Conservation (phyloP, 257 asterid species). For the Solanum stenotomum region DNA sequence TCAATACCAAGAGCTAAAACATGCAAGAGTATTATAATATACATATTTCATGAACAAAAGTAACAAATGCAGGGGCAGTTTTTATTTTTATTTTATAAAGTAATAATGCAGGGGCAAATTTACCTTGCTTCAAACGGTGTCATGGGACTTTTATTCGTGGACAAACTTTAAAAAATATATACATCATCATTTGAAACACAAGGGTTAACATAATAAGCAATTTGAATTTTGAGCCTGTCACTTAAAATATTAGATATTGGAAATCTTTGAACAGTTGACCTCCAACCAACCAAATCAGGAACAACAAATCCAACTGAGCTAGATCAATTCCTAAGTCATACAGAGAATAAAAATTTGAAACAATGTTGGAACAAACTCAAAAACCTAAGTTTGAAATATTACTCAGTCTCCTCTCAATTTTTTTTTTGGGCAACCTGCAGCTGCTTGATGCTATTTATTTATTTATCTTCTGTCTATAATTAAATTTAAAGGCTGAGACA, state of each 20-base stretch:
- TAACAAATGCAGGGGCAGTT: not conserved
- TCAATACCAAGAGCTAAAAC: not conserved
- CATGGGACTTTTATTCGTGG: not conserved
- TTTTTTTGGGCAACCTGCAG: not conserved
- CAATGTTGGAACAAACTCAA: not conserved
- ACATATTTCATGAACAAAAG: not conserved
- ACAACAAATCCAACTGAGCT: not conserved
- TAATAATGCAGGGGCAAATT: not conserved
- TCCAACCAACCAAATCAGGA: not conserved
- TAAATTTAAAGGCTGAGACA: not conserved
- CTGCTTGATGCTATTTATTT: not conserved
- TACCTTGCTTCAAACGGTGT: not conserved
- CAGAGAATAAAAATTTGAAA: not conserved
- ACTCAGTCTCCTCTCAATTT: not conserved
- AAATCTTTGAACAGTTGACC: not conserved
- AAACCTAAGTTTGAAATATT: not conserved
- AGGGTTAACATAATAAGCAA: not conserved
- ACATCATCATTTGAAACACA: not conserved
- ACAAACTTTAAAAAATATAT: not conserved
- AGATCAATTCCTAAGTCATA: not conserved
- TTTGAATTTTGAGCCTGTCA: not conserved
- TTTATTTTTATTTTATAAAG: not conserved
- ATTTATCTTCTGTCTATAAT: not conserved
- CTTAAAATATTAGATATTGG: not conserved
- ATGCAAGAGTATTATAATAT: not conserved